Conservation (phyloP, 495 filamentous ascomycete species). For the Cairneyella variabilis region DNA sequence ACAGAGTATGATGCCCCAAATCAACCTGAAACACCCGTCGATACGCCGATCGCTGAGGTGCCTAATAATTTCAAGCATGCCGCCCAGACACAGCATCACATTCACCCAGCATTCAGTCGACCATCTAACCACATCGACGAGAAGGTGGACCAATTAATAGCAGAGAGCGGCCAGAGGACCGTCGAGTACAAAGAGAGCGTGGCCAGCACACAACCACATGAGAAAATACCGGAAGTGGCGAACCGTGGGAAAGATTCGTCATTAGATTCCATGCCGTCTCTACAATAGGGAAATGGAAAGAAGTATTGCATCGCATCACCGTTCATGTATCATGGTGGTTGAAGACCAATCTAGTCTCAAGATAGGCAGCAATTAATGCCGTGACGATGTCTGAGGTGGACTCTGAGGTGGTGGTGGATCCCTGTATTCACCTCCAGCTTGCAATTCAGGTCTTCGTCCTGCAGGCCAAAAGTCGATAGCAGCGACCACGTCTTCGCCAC, state of each 20-base stretch:
- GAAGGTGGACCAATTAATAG: not conserved
- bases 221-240: conserved; percentile 3
- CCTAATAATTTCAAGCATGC: conserved; percentile 9
- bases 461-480: conserved; percentile 89
- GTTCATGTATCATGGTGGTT: not conserved
- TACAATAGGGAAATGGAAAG: conserved; percentile 9
- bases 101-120: not conserved
- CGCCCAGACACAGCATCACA: conserved; percentile 9
- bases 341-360: not conserved
- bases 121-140: conserved; percentile 1
- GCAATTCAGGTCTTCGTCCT: conserved; percentile 23
- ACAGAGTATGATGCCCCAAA: conserved; percentile 6
- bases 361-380: conserved; percentile 11
- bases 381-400: conserved; percentile 21
- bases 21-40: conserved; percentile 12
- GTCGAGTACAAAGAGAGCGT: conserved; percentile 10
- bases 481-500: conserved; percentile 89
- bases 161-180: not conserved
- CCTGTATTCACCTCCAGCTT: conserved; percentile 4
- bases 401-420: conserved; percentile 10
- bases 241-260: conserved; percentile 3
- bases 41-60: conserved; percentile 18
- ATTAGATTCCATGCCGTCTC: conserved; percentile 17
- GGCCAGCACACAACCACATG: conserved; percentile 19
- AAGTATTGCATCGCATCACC: conserved; percentile 7